Evolutionary conservation across 768 basidiomycete species (phyloP), one percentile per base, ranked within the genome.

Genomic region (Plicaturopsis crispa): DNA sequence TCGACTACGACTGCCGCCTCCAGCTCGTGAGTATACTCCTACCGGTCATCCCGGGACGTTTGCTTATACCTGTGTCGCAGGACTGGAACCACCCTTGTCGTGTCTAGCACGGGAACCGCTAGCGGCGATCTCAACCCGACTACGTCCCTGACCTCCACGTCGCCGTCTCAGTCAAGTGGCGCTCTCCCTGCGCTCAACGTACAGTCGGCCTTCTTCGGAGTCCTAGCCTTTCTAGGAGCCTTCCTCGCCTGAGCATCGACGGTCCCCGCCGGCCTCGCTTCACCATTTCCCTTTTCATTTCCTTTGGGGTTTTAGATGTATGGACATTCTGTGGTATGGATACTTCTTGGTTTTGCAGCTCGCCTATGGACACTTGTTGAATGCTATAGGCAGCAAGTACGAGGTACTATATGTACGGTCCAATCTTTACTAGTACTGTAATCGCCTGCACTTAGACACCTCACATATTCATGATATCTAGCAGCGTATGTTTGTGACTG

Each of bases 211-310:
- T 37, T 67, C 34, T 43, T 69, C 31, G 50, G 56, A n/a, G 53
- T 49, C 6, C 43, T 63, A 31, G 65, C 60, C 34, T 54, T 61
- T 26, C 35, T 69, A 6, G 56, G 59, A n/a, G 60, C 56, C 6
- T 31, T 67, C 38, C 43, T 67, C 31, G 58, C 57, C 35, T 61
- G 51, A 55, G 42, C n/a, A n/a, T n/a, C n/a, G n/a, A n/a, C n/a
- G n/a, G n/a, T n/a, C n/a, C n/a, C n/a, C n/a, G n/a, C n/a, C n/a
- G n/a, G n/a, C n/a, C n/a, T n/a, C n/a, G n/a, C n/a, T n/a, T n/a
- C n/a, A n/a, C n/a, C n/a, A n/a, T n/a, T n/a, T n/a, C n/a, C n/a
- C n/a, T n/a, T n/a, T n/a, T n/a, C n/a, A n/a, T n/a, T n/a, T n/a
- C n/a, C n/a, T n/a, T n/a, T n/a, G n/a, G n/a, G n/a, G n/a, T n/a